Conservation (phyloP, 352 stramenopile genomes). For the Pythium insidiosum region DNA sequence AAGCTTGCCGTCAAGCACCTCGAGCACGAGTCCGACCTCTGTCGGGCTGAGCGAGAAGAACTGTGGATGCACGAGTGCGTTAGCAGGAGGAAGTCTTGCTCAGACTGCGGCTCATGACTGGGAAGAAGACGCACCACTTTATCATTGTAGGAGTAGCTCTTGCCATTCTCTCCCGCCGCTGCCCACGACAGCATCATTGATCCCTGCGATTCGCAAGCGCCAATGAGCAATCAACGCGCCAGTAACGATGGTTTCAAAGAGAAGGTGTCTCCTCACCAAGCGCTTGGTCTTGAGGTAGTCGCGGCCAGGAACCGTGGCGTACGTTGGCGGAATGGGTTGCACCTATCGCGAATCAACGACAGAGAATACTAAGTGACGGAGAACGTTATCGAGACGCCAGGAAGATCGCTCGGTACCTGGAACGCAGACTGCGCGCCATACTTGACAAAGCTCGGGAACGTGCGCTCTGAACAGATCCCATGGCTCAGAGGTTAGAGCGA, state of each 20-base stretch:
- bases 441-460: slow-evolving; percentile 68
- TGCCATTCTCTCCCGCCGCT: slow-evolving; percentile 52
- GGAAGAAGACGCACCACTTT: slow-evolving; percentile 58
- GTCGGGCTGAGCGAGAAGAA: slow-evolving; percentile 77
- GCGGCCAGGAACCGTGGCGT: slow-evolving; percentile 30
- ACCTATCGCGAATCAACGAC: slow-evolving; percentile 16
- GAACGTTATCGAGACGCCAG: background rate
- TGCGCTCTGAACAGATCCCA: slow-evolving; percentile 24
- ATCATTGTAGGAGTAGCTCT: slow-evolving; percentile 66
- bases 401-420: slow-evolving; percentile 29
- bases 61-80: too few relatives aligned
- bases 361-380: background rate
- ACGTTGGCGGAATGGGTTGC: slow-evolving; percentile 53
- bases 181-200: slow-evolving; percentile 82
- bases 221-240: too few relatives aligned
- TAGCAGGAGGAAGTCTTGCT: too few relatives aligned
- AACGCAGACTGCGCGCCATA: slow-evolving; percentile 73
- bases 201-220: slow-evolving; percentile 28
- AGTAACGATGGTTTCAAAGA: too few relatives aligned
- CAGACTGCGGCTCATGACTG: too few relatives aligned
- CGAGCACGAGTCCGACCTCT: slow-evolving; percentile 68
- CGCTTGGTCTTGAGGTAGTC: slow-evolving; percentile 83
- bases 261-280: slow-evolving; percentile 17
- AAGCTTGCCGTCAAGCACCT: slow-evolving; percentile 63
- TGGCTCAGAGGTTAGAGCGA: background rate